These are phyloP conservation scores for Saccharomycopsis sp. DNA, from an alignment of 805 yeast species.

Conservation along the genomic window DNA sequence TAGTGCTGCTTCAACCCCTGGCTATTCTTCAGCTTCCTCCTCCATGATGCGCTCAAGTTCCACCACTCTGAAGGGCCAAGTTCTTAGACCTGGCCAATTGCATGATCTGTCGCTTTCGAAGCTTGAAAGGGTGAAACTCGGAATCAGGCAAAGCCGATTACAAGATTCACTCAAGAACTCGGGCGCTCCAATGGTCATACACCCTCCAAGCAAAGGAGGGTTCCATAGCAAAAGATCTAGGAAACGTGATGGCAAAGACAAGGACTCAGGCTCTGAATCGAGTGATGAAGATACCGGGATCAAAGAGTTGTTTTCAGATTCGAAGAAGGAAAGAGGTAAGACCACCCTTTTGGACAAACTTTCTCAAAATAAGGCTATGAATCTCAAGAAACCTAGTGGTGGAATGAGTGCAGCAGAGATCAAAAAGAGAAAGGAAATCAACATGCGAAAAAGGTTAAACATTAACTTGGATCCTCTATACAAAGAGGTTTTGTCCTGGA, in stretches of 20 bases:
- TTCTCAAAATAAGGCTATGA: slow-evolving; percentile 13
- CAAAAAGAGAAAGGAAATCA: slow-evolving; percentile 54
- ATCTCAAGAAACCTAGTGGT: slow-evolving; percentile 27
- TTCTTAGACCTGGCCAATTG: too few relatives aligned
- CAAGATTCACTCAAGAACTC: slow-evolving; percentile 29
- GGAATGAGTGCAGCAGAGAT: slow-evolving; percentile 31
- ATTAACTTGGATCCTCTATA: slow-evolving; percentile 75
- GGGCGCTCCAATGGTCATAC: slow-evolving; percentile 22
- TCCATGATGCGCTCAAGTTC: too few relatives aligned
- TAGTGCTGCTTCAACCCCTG: slow-evolving; percentile 25
- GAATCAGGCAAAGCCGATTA: slow-evolving; percentile 8
- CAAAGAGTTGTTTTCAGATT: slow-evolving; percentile 28
- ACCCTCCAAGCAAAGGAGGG: slow-evolving; percentile 21
- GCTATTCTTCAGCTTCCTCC: not conserved
- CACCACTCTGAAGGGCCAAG: not conserved
- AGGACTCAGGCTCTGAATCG: slow-evolving; percentile 12
- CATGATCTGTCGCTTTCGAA: slow-evolving; percentile 4
- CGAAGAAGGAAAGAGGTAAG: slow-evolving; percentile 26
- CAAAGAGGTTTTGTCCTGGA: slow-evolving; percentile 64
- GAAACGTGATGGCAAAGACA: slow-evolving; percentile 7
- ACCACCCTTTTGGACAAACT: slow-evolving; percentile 23
- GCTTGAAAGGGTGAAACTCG: slow-evolving; percentile 9
- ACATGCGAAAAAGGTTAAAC: slow-evolving; percentile 70
- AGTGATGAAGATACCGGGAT: slow-evolving; percentile 22
- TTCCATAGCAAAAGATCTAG: slow-evolving; percentile 20